Evolutionary conservation across 2,329 filamentous ascomycete species (phyloP), one percentile per base, ranked within the genome.

Genomic region (Lachnellula suecica): DNA sequence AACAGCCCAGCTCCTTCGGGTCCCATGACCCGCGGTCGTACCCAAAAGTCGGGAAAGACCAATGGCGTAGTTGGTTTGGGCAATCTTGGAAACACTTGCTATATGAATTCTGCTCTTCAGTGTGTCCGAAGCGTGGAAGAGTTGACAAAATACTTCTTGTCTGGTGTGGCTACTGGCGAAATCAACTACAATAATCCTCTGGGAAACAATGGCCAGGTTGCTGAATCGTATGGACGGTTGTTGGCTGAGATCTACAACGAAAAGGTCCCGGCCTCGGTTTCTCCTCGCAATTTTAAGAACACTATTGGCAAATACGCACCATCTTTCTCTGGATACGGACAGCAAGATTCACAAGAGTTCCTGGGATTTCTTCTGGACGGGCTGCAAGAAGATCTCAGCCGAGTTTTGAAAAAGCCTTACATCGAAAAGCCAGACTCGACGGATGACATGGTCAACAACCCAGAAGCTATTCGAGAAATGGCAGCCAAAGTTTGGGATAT

Each of bases 331-430:
- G 93, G 93, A 3, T 97, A 94, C 72, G 91, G 89, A 3, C 94
- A 99, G 69, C 94, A 99, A 68, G 94, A 99, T 68, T 96, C 94
- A 0, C 94, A 99, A 64, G 94, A 99, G 66, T 97, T 99, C 37
- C 77, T 99, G 19, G 91, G 94, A 37, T 97, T 97, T 69, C 79
- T 99, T 11, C 84, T 99, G 7, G 94, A 99, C 70, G 93, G 89
- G 4, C 77, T 99, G 1, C 93, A 97, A 63, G 94, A 99, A 70
- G 94, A 99, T 68, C 75, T 99, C 38, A 99, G 95, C 67, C 85
- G 94, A 9, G 88, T 99, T 59, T 84, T 88, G 67, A 93, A 95
- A 74, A 99, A 99, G 74, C 94, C 94, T 1, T 97, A 97, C 69
- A 93, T 95, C 43, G 91, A 96, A 71, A 97, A 97, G 70, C 94